Conservation (phyloP, 2,329 filamentous ascomycete species). For the Microdochium paspali region DNA sequence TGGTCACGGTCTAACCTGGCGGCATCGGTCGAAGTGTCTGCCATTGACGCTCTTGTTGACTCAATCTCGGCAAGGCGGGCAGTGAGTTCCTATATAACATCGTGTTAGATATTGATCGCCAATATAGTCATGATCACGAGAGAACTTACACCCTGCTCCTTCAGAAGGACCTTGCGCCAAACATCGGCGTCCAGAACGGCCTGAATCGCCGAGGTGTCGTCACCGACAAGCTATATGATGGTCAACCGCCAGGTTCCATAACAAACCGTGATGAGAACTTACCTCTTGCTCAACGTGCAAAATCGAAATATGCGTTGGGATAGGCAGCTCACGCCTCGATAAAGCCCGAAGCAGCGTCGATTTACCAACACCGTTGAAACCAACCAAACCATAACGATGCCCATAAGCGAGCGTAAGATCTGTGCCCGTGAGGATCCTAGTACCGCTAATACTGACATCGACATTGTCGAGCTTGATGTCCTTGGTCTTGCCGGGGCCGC, state of each 20-base stretch:
- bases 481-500: constrained; percentile 81
- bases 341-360: constrained; percentile 88
- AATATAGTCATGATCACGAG: background rate
- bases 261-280: constrained; percentile 13
- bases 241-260: constrained; percentile 9
- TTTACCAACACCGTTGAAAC: constrained; percentile 98
- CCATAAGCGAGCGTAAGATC: constrained; percentile 85
- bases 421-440: constrained; percentile 84
- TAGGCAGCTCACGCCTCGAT: constrained; percentile 84
- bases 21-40: constrained; percentile 87
- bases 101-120: constrained; percentile 8
- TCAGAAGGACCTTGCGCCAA: constrained; percentile 91
- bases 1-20: constrained; percentile 76
- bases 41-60: constrained; percentile 64
- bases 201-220: constrained; percentile 90
- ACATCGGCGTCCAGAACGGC: constrained; percentile 96
- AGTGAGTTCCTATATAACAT: constrained; percentile 60
- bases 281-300: constrained; percentile 98
- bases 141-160: constrained; percentile 67
- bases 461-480: constrained; percentile 97
- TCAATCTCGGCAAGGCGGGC: constrained; percentile 71
- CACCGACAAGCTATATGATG: constrained; percentile 65
- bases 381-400: constrained; percentile 90
- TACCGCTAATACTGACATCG: constrained; percentile 84
- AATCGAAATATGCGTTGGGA: constrained; percentile 97